These are phyloP conservation scores for Pseudonitzschia multiseries DNA, from an alignment of 108 stramenopile genomes.

Conservation along the genomic window DNA sequence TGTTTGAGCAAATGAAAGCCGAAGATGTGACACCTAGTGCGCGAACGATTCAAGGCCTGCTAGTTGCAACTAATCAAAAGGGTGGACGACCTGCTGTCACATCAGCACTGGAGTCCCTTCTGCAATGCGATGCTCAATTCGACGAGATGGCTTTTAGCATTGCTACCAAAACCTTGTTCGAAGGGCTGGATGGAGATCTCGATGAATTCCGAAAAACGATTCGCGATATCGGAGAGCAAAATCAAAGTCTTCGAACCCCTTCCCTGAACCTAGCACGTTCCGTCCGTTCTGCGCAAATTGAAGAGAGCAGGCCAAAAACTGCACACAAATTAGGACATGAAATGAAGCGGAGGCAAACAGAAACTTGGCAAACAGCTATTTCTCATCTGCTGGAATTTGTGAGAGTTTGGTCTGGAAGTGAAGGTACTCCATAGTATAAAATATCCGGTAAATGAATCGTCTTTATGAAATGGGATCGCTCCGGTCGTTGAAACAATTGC, in stretches of 20 bases:
- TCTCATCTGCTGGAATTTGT: conserved; percentile 14
- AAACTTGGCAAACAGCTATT: conserved; percentile 16
- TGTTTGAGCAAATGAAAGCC: conserved; percentile 25
- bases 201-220: conserved; percentile 20
- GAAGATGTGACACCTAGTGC: conserved; percentile 12
- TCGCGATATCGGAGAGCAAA: conserved; percentile 19
- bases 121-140: conserved; percentile 4
- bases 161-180: conserved; percentile 18
- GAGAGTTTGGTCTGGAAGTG: background rate
- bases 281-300: conserved; percentile 33
- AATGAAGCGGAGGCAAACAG: background rate
- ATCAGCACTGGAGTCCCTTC: background rate
- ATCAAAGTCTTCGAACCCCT: conserved; percentile 12
- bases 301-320: conserved; percentile 7
- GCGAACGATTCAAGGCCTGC: conserved; percentile 18
- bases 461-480: no score
- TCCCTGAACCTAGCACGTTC: conserved; percentile 26
- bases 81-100: conserved; percentile 15
- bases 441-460: no score
- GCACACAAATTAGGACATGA: conserved; percentile 4
- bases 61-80: conserved; percentile 20
- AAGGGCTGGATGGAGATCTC: background rate
- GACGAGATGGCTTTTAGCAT: conserved; percentile 25
- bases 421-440: no score
- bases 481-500: no score